Conservation (phyloP, 169 alveolate genomes). For the Cryptosporidium ubiquitum region DNA sequence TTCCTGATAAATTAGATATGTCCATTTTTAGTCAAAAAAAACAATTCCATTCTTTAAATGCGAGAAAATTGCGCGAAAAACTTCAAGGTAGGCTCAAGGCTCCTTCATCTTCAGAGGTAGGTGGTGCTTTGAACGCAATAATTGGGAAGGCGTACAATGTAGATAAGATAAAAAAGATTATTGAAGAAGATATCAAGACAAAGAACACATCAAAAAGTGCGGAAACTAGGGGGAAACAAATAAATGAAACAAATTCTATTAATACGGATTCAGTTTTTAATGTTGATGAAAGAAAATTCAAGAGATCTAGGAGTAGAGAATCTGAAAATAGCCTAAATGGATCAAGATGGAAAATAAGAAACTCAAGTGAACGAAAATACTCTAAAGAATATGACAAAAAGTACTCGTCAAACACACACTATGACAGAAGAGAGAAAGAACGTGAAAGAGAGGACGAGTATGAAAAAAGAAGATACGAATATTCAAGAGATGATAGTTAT, state of each 20-base stretch:
- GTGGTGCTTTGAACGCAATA: constrained; percentile 66
- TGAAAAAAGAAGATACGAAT: constrained; percentile 24
- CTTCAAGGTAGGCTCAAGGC: constrained; percentile 59
- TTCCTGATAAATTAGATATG: constrained; percentile 61
- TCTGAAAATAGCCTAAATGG: background rate
- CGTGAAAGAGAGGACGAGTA: background rate
- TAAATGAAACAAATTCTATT: background rate
- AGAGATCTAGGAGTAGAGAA: constrained; percentile 23
- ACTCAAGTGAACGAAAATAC: constrained; percentile 13
- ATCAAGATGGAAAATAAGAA: background rate
- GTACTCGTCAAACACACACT: background rate
- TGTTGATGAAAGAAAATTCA: background rate
- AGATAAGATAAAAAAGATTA: background rate
- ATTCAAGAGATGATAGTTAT: background rate
- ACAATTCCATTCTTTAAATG: constrained; percentile 66
- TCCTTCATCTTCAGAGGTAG: constrained; percentile 41
- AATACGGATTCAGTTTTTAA: background rate
- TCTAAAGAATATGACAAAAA: background rate
- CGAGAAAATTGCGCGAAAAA: constrained; percentile 64
- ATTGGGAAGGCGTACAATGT: constrained; percentile 64
- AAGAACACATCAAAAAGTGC: background rate
- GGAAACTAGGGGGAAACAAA: background rate
- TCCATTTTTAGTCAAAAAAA: constrained; percentile 35
- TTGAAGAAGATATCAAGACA: constrained; percentile 17
- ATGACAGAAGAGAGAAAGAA: background rate